phyloP scores from a whole-genome alignment of 495 filamentous ascomycete genomes.

The Recurvomyces mirabilis region DNA sequence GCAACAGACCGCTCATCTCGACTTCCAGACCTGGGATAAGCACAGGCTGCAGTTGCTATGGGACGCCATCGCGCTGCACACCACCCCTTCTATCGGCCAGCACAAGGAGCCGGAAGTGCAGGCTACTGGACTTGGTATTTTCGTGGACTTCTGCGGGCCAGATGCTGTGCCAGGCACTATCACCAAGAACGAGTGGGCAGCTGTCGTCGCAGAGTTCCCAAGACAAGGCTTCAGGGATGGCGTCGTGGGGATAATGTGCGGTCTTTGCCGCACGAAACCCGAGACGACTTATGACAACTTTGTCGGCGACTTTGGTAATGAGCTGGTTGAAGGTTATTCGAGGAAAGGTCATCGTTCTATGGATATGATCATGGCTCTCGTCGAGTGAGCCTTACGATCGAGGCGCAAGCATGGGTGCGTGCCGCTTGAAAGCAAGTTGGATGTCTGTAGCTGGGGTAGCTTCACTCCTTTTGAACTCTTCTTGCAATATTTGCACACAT shows the following conservation, averaged over 20 bases:
- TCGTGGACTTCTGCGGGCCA: constrained; percentile 40
- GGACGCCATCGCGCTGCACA: constrained; percentile 42
- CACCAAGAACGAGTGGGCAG: constrained; percentile 29
- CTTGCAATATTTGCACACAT: background rate
- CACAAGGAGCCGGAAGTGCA: constrained; percentile 39
- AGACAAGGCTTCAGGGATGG: constrained; percentile 29
- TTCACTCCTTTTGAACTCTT: background rate
- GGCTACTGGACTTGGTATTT: constrained; percentile 33
- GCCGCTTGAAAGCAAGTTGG: background rate
- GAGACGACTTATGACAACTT: constrained; percentile 42
- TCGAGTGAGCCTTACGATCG: background rate
- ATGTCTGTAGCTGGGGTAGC: background rate
- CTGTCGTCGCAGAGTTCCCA: constrained; percentile 31
- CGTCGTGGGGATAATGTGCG: constrained; percentile 32
- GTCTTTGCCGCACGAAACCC: constrained; percentile 38
- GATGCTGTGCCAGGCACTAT: constrained; percentile 21
- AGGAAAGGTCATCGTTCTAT: background rate
- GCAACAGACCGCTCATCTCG: constrained; percentile 13
- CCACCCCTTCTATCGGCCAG: constrained; percentile 29
- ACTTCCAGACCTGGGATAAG: constrained; percentile 27
- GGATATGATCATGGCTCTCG: background rate
- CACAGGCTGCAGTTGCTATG: constrained; percentile 38
- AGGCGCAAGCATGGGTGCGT: background rate
- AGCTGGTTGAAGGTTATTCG: constrained; percentile 2
- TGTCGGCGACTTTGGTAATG: constrained; percentile 29